phyloP scores from a whole-genome alignment of 495 filamentous ascomycete species.

The Penicillium herquei region DNA sequence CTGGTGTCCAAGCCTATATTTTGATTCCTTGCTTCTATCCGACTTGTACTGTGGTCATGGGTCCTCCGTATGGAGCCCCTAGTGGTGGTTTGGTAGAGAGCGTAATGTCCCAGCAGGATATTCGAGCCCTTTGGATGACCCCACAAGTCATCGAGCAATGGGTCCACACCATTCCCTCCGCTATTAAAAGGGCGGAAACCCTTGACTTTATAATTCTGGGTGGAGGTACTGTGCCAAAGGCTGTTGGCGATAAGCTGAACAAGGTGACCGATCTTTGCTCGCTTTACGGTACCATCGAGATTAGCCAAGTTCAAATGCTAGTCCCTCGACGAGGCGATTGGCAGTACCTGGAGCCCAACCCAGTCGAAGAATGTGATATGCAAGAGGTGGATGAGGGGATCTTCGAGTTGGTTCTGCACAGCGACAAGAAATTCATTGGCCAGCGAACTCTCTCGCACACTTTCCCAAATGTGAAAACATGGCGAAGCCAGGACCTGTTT shows the following conservation, averaged over 20 bases:
- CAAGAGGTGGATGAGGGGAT: slow-evolving; percentile 39
- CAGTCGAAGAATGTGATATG: slow-evolving; percentile 41
- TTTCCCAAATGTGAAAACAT: slow-evolving; percentile 36
- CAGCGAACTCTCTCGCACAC: slow-evolving; percentile 18
- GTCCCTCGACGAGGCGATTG: slow-evolving; percentile 38
- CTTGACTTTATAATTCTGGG: slow-evolving; percentile 27
- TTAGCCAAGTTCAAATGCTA: slow-evolving; percentile 18
- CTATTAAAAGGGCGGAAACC: slow-evolving; percentile 14
- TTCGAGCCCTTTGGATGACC: slow-evolving; percentile 22
- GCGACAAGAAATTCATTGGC: slow-evolving; percentile 5
- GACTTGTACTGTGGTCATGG: slow-evolving; percentile 22
- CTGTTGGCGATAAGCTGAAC: slow-evolving; percentile 20
- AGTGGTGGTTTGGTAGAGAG: slow-evolving; percentile 17
- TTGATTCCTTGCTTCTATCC: slow-evolving; percentile 13
- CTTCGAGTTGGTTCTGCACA: slow-evolving; percentile 44
- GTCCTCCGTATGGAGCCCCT: slow-evolving; percentile 23
- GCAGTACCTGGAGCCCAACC: slow-evolving; percentile 51
- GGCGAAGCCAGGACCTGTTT: slow-evolving; percentile 55
- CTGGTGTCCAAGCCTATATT: slow-evolving; percentile 6
- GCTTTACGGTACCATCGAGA: slow-evolving; percentile 28
- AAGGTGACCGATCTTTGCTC: slow-evolving; percentile 28
- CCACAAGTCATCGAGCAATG: slow-evolving; percentile 28
- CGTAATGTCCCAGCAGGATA: slow-evolving; percentile 20
- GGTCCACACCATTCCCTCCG: slow-evolving; percentile 9
- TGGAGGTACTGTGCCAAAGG: slow-evolving; percentile 24